Conservation (phyloP, 495 filamentous ascomycete species). For the Aspergillus steynii region DNA sequence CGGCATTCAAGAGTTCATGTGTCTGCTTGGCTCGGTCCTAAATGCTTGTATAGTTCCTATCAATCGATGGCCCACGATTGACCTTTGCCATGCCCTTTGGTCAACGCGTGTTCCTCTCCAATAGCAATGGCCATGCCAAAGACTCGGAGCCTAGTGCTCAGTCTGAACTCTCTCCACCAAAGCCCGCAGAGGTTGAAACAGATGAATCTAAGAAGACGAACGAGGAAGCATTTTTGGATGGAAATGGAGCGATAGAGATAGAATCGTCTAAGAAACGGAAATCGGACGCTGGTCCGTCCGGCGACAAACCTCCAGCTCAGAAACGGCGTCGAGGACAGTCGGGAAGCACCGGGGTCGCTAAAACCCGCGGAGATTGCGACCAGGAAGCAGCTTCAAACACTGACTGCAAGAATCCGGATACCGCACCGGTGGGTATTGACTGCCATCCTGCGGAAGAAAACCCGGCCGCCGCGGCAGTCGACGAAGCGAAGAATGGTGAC, state of each 20-base stretch:
- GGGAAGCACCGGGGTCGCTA: slow-evolving; percentile 1
- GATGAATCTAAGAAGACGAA: neutral
- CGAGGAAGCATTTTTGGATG: neutral
- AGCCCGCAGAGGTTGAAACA: neutral
- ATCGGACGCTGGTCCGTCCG: slow-evolving; percentile 7
- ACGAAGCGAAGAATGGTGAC: neutral
- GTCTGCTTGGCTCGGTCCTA: neutral
- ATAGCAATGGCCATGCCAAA: slow-evolving; percentile 3
- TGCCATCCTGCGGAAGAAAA: neutral
- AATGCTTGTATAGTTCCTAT: slow-evolving; percentile 33
- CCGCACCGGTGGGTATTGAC: neutral
- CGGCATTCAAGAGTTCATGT: neutral
- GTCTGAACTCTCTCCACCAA: neutral
- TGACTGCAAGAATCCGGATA: neutral
- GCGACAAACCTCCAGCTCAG: slow-evolving; percentile 1
- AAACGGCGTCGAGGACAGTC: slow-evolving; percentile 14
- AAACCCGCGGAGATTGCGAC: neutral
- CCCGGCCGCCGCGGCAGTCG: neutral
- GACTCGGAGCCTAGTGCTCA: slow-evolving; percentile 1
- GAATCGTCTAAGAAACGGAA: slow-evolving; percentile 17
- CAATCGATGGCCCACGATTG: slow-evolving; percentile 33
- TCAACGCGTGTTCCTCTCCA: slow-evolving; percentile 39
- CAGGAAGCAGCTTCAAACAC: neutral
- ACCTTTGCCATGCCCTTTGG: slow-evolving; percentile 48
- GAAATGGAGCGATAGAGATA: slow-evolving; percentile 2